Evolutionary conservation across 441 rosid species (phyloP), one percentile per base, ranked within the genome.

Genomic region (Pelargonium australe): DNA sequence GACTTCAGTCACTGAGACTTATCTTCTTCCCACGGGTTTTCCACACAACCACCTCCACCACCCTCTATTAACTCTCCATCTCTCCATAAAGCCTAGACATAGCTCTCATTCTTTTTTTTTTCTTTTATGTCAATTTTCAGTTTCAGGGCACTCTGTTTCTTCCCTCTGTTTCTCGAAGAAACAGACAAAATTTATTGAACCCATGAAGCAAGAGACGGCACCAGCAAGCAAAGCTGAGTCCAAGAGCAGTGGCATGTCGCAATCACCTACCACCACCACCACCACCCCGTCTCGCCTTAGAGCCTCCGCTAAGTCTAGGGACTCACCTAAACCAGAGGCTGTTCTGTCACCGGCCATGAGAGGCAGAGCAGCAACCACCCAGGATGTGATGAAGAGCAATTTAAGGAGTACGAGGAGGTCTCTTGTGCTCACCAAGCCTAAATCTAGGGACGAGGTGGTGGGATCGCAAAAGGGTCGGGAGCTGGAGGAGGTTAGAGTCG

Each of bases 281-380:
- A 72, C 78, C 41, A 64, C 80, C 71, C 82, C 86, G 9, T 77
- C 86, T 51, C 86, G 89, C 53, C 64, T 66, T 70, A 81, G 80
- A 76, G 72, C 79, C 49, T 76, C 73, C 64, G 79, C 85, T 5
- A 86, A 81, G 75, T 51, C 77, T 61, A 80, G 78, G 68, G 78
- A 77, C 25, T 65, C 80, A 55, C 78, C 78, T 4, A 78, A 71
- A 70, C 69, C 70, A 16, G 74, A 57, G 49, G 37, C 71, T 7
- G 79, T 66, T 16, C 8, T 16, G 2, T 25, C 77, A 9, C 75
- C 74, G 0, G 51, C 71, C 1, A 4, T 68, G 7, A 72, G 78
- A 65, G 68, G 72, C 47, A 85, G 81, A 72, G 80, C 86, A 66
- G 82, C 79, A 76, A 74, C 88, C 10, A 53, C 79, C 51, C 71